These are phyloP conservation scores for Pichia sp. DNA, from an alignment of 1,139 yeast species.

Conservation along the genomic window DNA sequence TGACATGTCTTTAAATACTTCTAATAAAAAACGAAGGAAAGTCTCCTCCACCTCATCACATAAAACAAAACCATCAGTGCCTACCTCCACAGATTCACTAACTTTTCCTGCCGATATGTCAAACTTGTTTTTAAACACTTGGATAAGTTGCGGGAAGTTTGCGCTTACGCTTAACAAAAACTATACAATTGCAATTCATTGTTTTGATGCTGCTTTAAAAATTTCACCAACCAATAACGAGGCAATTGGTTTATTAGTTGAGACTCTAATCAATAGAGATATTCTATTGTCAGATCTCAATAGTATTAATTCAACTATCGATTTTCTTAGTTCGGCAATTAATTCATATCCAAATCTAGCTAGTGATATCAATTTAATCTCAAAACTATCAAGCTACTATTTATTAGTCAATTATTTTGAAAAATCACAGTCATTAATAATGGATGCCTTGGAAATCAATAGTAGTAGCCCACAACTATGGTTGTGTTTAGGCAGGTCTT, in stretches of 20 bases:
- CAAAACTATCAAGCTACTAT: conserved; percentile 46
- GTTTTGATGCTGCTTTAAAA: conserved; percentile 42
- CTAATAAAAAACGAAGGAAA: neutral
- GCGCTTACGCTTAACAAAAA: conserved; percentile 39
- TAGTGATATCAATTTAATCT: conserved; percentile 36
- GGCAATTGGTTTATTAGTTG: conserved; percentile 39
- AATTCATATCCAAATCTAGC: conserved; percentile 33
- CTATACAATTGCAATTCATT: conserved; percentile 36
- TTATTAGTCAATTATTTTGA: conserved; percentile 41
- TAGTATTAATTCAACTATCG: conserved; percentile 41
- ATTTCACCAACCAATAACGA: conserved; percentile 38
- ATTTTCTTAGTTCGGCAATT: conserved; percentile 36
- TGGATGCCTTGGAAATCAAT: conserved; percentile 38
- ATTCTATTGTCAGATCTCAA: conserved; percentile 31
- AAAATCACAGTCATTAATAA: conserved; percentile 45
- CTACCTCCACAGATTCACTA: neutral
- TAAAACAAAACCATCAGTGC: neutral
- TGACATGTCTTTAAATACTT: neutral
- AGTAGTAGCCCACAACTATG: conserved; percentile 41
- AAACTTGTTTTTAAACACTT: conserved; percentile 27
- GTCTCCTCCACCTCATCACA: neutral
- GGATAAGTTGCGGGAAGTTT: conserved; percentile 48
- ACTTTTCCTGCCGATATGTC: neutral
- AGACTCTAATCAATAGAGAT: conserved; percentile 9
- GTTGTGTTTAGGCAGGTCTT: conserved; percentile 41